phyloP scores from a whole-genome alignment of 352 stramenopile genomes.

The Phytophthora pseudosyringae region DNA sequence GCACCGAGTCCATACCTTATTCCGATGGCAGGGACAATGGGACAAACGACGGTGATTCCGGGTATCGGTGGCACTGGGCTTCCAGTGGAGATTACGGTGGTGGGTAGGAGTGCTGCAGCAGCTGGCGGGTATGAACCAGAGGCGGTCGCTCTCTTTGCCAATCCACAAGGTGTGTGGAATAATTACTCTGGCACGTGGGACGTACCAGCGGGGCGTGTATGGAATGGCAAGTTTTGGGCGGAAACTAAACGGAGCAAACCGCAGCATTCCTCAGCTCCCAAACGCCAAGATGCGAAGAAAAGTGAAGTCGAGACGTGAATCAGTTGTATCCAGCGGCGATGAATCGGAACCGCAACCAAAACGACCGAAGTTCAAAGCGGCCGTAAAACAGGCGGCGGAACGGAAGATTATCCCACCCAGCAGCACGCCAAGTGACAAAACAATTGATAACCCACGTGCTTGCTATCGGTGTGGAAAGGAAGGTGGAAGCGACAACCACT shows the following conservation, averaged over 20 bases:
- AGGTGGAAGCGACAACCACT: too few relatives aligned
- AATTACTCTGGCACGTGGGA: not conserved
- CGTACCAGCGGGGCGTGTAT: not conserved
- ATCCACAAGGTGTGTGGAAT: constrained; percentile 3
- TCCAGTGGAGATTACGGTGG: too few relatives aligned
- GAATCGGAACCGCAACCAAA: not conserved
- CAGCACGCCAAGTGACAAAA: not conserved
- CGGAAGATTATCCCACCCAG: not conserved
- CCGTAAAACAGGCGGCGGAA: not conserved
- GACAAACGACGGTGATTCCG: too few relatives aligned
- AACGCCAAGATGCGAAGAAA: not conserved
- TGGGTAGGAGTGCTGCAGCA: too few relatives aligned
- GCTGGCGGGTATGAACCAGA: too few relatives aligned
- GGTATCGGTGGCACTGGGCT: too few relatives aligned
- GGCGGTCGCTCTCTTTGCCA: not conserved
- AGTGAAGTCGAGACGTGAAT: not conserved
- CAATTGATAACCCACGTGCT: too few relatives aligned
- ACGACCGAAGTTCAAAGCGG: not conserved
- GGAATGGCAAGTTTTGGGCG: constrained; percentile 11
- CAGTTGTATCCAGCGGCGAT: not conserved
- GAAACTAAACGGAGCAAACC: not conserved
- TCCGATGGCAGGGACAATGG: too few relatives aligned
- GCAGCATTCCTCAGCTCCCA: too few relatives aligned
- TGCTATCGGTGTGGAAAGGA: not conserved
- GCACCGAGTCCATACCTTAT: too few relatives aligned